These are phyloP conservation scores for Puccinia novopanici DNA, from an alignment of 1,284 basidiomycete species.

Conservation along the genomic window DNA sequence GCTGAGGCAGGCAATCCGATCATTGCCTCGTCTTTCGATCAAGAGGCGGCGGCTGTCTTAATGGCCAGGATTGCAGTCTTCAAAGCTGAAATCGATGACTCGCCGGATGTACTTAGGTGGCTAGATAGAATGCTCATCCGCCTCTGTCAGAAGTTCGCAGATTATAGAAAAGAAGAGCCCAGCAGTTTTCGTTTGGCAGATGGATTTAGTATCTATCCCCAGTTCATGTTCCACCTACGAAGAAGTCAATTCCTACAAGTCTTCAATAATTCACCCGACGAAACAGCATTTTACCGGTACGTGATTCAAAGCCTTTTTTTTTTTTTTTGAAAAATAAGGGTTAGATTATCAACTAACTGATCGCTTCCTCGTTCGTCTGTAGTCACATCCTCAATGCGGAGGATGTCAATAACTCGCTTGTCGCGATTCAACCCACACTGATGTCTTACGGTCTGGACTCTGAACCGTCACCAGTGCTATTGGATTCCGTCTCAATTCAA, in stretches of 20 bases:
- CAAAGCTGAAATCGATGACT: slow-evolving; percentile 99
- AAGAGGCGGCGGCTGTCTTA: slow-evolving; percentile 94
- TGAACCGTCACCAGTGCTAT: slow-evolving; percentile 83
- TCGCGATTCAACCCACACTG: slow-evolving; percentile 99
- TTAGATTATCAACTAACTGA: slow-evolving; percentile 7
- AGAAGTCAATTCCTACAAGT: slow-evolving; percentile 98
- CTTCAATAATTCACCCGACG: slow-evolving; percentile 99
- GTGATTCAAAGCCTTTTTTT: slow-evolving; percentile 56
- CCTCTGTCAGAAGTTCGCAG: slow-evolving; percentile 98
- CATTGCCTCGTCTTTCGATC: slow-evolving; percentile 93
- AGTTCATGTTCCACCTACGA: slow-evolving; percentile 99
- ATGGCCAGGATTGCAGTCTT: slow-evolving; percentile 99
- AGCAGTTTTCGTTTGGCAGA: slow-evolving; percentile 88
- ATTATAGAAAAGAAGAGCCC: slow-evolving; percentile 97
- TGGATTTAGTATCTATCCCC: slow-evolving; percentile 98
- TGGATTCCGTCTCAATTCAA: slow-evolving; percentile 97
- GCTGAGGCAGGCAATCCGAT: slow-evolving; percentile 92
- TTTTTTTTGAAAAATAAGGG: slow-evolving; percentile 15
- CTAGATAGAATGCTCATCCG: slow-evolving; percentile 98
- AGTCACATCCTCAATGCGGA: slow-evolving; percentile 95
- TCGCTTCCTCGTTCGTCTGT: slow-evolving; percentile 43
- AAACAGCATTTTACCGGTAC: slow-evolving; percentile 95
- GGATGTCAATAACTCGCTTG: slow-evolving; percentile 98
- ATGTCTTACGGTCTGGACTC: slow-evolving; percentile 98
- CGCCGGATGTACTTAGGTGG: slow-evolving; percentile 94